Evolutionary conservation across 2,329 filamentous ascomycete genomes (phyloP).

Genomic region (Trichophyton benhamiae): DNA sequence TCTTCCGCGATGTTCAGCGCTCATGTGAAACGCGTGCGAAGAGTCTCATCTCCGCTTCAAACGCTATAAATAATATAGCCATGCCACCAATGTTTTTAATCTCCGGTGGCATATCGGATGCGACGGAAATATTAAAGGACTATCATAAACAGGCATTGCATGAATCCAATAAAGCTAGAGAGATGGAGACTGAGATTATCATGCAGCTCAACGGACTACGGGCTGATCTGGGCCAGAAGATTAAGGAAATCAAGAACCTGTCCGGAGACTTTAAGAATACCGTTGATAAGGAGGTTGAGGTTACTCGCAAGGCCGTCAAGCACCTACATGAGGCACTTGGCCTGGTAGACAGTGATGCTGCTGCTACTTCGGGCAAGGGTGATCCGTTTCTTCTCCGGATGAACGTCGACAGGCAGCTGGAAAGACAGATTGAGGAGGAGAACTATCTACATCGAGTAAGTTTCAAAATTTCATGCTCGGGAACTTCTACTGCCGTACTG

Average conservation of each 20-base stretch:
- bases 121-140: constrained; percentile 62
- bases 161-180: constrained; percentile 77
- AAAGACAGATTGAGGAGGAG: constrained; percentile 88
- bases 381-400: constrained; percentile 84
- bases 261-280: constrained; percentile 94
- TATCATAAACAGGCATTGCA: constrained; percentile 70
- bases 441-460: constrained; percentile 86
- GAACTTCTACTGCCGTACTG: background rate
- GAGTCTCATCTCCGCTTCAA: constrained; percentile 66
- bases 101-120: constrained; percentile 77
- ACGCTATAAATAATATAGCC: constrained; percentile 67
- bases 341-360: constrained; percentile 64
- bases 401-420: constrained; percentile 76
- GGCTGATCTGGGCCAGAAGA: constrained; percentile 85
- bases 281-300: constrained; percentile 88
- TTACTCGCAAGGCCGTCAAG: constrained; percentile 64
- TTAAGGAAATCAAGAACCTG: constrained; percentile 93
- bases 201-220: constrained; percentile 72
- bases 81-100: constrained; percentile 64
- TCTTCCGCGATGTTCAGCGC: constrained; percentile 82
- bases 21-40: constrained; percentile 82
- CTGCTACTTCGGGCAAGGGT: constrained; percentile 66
- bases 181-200: constrained; percentile 87
- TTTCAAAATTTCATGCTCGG: constrained; percentile 5
- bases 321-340: constrained; percentile 71